A percentile compares a stretch with the other conserved stretches of the same genome.
Evolutionary conservation across 2,329 filamentous ascomycete species (phyloP).

Genomic region (Ascochyta koolunga): DNA sequence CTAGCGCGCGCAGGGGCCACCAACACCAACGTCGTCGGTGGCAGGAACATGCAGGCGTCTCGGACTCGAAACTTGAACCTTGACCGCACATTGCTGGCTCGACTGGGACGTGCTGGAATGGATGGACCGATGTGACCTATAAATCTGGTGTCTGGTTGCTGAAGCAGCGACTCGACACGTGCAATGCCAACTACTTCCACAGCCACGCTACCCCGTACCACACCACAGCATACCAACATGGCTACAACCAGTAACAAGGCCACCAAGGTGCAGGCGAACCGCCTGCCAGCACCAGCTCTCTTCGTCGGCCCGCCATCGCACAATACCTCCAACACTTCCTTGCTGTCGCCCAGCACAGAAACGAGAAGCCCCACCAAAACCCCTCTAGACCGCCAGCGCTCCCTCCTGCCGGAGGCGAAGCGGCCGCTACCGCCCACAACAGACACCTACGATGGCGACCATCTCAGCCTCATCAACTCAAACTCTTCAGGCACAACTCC

Average conservation of each 20-base stretch:
- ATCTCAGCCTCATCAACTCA: slow-evolving; percentile 38
- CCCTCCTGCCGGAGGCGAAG: slow-evolving; percentile 42
- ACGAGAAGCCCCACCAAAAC: slow-evolving; percentile 39
- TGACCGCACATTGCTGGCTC: neutral
- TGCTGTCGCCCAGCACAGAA: slow-evolving; percentile 44
- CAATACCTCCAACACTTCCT: slow-evolving; percentile 65
- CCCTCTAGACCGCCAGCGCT: slow-evolving; percentile 46
- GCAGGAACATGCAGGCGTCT: neutral
- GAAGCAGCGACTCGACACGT: slow-evolving; percentile 6
- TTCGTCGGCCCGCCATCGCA: slow-evolving; percentile 82
- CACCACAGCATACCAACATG: slow-evolving; percentile 15
- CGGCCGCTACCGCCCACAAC: slow-evolving; percentile 38
- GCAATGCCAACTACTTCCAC: neutral
- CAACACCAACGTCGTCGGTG: slow-evolving; percentile 2
- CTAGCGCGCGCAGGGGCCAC: slow-evolving; percentile 4
- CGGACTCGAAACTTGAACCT: neutral
- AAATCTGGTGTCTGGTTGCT: slow-evolving; percentile 2
- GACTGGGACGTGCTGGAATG: neutral
- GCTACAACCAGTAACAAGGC: slow-evolving; percentile 29
- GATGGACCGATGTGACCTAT: slow-evolving; percentile 6
- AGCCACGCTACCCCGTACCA: neutral
- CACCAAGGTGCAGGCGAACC: slow-evolving; percentile 42
- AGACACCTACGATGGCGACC: slow-evolving; percentile 37
- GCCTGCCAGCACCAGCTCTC: slow-evolving; percentile 73
- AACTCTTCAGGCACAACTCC: slow-evolving; percentile 36